Evolutionary conservation across 2,329 filamentous ascomycete species (phyloP), one percentile per base, ranked within the genome.

Genomic region (Polytolypa hystricis): DNA sequence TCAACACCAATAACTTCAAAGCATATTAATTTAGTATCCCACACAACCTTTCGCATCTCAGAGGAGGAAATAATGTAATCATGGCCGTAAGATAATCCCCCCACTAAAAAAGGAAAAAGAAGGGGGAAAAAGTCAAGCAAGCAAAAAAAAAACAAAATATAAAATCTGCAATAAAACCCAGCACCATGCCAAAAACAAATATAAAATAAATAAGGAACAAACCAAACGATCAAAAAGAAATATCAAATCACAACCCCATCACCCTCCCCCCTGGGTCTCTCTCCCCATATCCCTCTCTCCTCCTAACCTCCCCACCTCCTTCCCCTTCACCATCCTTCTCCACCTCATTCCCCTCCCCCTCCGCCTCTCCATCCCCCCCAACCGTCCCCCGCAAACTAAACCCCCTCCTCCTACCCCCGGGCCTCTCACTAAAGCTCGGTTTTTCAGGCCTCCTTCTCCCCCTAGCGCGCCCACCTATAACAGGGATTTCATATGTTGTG

Each of bases 401-500:
- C 4, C 48, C 47, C 35, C 53, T 49, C 33, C 49, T 47, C 33
- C 48, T 49, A n/a, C 44, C 72, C 44, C 61, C 67, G 3, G 73
- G 69, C 39, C 73, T 58, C 50, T 76, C 73, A 32, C 64, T 71
- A 35, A 81, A 58, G 48, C 69, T 78, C 10, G 77, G 77, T 23
- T 74, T 75, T 43, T 74, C 64, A 4, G 78, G 78, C 42, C 73
- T 63, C 39, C 67, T 65, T 46, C 69, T 66, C 4, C 77, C 76
- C 39, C 69, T 64, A 21, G 76, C 75, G 46, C 75, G 62, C 4
- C 77, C 77, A 3, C 77, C 77, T 31, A 78, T 48, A 19, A 71
- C 52, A 1, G 77, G 77, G 2, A 79, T 56, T 42, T 79, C 69
- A 54, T 78, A 73, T 28, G 67, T 66, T 9, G 68, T 50, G 10